Evolutionary conservation across 2,329 filamentous ascomycete species (phyloP).

Genomic region (Delphinella strobiligena): DNA sequence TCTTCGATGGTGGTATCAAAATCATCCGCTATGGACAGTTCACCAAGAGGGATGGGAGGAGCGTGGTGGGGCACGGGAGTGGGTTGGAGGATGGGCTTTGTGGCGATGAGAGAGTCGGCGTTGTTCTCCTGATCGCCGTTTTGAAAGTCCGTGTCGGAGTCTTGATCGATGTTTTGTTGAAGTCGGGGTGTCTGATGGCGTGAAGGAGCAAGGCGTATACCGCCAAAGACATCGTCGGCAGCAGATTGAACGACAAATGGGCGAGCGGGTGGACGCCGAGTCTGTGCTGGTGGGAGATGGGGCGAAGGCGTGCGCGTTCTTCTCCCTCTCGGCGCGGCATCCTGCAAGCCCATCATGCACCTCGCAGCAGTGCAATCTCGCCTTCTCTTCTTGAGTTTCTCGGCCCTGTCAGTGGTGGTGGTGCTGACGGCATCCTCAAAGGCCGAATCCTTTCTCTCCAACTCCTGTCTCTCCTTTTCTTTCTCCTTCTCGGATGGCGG

Average conservation of each 20-base stretch:
- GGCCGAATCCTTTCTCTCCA: constrained; percentile 6
- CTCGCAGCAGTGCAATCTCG: constrained; percentile 7
- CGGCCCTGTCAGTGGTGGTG: neutral
- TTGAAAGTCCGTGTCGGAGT: constrained; percentile 21
- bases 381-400: constrained; percentile 10
- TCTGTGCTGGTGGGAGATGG: constrained; percentile 14
- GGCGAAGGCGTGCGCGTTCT: constrained; percentile 12
- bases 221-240: constrained; percentile 16
- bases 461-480: constrained; percentile 20
- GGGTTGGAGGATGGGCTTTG: constrained; percentile 16
- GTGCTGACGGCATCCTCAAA: neutral
- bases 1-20: constrained; percentile 7
- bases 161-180: constrained; percentile 10
- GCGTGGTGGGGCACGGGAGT: constrained; percentile 19
- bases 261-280: constrained; percentile 9
- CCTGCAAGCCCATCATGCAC: constrained; percentile 6
- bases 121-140: constrained; percentile 39
- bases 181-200: neutral
- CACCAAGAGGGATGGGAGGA: constrained; percentile 18
- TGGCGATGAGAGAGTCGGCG: constrained; percentile 27
- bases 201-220: constrained; percentile 2
- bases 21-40: constrained; percentile 18
- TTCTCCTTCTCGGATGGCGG: constrained; percentile 18
- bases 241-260: constrained; percentile 13
- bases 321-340: constrained; percentile 14